Evolutionary conservation across 352 stramenopile species (phyloP), one percentile per base, ranked within the genome.

Genomic region (Phytopythium mirpurense): DNA sequence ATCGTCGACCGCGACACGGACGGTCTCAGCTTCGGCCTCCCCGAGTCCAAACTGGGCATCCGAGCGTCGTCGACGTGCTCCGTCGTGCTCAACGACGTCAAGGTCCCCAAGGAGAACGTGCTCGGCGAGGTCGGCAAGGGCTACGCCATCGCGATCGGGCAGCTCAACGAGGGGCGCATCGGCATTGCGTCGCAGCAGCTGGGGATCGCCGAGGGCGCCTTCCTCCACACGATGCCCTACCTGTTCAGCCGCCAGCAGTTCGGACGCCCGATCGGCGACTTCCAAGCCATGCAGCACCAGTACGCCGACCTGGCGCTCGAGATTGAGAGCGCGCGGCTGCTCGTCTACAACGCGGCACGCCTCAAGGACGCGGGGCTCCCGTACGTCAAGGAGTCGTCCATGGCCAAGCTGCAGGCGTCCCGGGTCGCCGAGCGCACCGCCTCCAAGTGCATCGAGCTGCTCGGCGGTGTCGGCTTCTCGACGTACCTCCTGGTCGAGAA

Each of bases 91-190:
- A 95, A 95, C 21, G 78, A 98, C 68, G 95, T 98, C 18, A 90
- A 96, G 63, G 93, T 99, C 18, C 80, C 89, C 34, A 79, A 84
- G 48, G 73, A 86, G 47, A 91, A 98, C 68, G 79, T 99, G n/a
- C 65, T 99, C 31, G 96, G 96, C 26, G 86, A 98, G 52, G 70
- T 94, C 21, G 90, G 90, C 51, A 93, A 96, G 56, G 90, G 90
- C n/a, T 98, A 98, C 78, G 98, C 98, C 67, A 98, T 98, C 63
- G 97, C 95, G 11, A 99, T 99, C 50, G 91, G 95, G 48, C 98
- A 97, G 57, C 63, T 99, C 48, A 98, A 99, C 60, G 79, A 92
- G 69, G 82, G 84, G 29, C 84, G 96, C 43, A 99, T 99, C 52
- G 97, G 96, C 35, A 99, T 99, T 68, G 96, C 90, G 0, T 96